A percentile compares a stretch with the other conserved stretches of the same genome.
Conservation (phyloP, 805 yeast genomes). For the Brettanomyces sp. region DNA sequence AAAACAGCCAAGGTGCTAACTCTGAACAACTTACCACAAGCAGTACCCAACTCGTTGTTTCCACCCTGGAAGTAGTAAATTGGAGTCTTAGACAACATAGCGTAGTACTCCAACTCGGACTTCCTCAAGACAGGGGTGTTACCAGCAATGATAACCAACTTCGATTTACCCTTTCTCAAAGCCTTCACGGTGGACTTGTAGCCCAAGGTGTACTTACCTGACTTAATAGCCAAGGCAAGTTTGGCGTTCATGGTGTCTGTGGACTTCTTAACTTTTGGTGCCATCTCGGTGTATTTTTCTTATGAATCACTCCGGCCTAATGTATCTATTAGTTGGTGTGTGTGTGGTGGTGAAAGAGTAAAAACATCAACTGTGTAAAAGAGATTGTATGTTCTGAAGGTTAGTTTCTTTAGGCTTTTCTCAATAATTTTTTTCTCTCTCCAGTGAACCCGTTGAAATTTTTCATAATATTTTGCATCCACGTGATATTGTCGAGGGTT, state of each 20-base stretch:
- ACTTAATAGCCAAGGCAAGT: conserved; percentile 95
- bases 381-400: no score
- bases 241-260: conserved; percentile 95
- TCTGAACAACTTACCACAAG: conserved; percentile 99
- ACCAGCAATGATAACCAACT: conserved; percentile 95
- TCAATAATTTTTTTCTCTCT: no score
- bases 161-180: conserved; percentile 97
- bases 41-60: conserved; percentile 99
- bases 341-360: no score
- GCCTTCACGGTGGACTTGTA: conserved; percentile 98
- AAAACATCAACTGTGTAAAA: no score
- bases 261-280: conserved; percentile 88
- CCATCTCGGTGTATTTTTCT: conserved; percentile 1
- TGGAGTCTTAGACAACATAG: conserved; percentile 97
- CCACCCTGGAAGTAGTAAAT: conserved; percentile 99
- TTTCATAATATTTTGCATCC: no score
- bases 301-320: not conserved
- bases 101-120: conserved; percentile 99
- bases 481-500: no score
- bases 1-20: conserved; percentile 94
- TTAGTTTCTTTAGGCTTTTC: no score
- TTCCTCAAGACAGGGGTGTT: conserved; percentile 99
- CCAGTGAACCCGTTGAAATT: no score
- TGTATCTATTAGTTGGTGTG: no score
- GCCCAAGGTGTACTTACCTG: conserved; percentile 99